Percentiles rank a stretch among this genome's conserved stretches.
Evolutionary conservation across 176 grass and related monocot genomes (phyloP).

Genomic region (Triticum monococcum): DNA sequence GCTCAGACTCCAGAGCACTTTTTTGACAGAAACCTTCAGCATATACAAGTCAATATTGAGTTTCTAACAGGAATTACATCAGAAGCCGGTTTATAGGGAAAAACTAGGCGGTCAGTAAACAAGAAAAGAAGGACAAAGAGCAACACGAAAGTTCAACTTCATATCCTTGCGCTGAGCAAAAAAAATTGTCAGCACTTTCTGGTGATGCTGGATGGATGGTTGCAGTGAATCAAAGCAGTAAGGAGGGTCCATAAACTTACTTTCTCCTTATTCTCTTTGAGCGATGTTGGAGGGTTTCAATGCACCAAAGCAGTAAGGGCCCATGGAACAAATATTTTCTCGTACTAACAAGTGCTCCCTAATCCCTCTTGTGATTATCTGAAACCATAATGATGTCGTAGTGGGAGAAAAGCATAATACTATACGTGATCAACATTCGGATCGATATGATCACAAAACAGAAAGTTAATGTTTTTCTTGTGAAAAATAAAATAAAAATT

Average conservation of each 20-base stretch:
- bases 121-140: no score
- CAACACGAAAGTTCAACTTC: not conserved
- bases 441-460: constrained; percentile 23
- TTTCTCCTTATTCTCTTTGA: not conserved
- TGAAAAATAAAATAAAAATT: not conserved
- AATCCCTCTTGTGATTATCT: constrained; percentile 25
- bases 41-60: no score
- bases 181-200: not conserved
- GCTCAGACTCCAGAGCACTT: no score
- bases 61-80: no score
- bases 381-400: not conserved
- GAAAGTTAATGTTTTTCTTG: not conserved
- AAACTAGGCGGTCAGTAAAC: no score
- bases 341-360: constrained; percentile 17
- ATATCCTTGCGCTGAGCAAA: not conserved
- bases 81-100: no score
- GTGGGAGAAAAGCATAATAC: constrained; percentile 11
- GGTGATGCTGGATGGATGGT: constrained; percentile 4
- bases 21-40: no score
- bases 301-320: constrained; percentile 13
- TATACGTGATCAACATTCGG: constrained; percentile 17
- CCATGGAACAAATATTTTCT: not conserved
- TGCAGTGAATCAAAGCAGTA: constrained; percentile 34
- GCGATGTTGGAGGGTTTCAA: not conserved
- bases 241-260: constrained; percentile 32